A percentile compares a stretch with the other conserved stretches of the same genome.
Conservation (phyloP, 148 eudicot species). For the Chenopodium formosanum region DNA sequence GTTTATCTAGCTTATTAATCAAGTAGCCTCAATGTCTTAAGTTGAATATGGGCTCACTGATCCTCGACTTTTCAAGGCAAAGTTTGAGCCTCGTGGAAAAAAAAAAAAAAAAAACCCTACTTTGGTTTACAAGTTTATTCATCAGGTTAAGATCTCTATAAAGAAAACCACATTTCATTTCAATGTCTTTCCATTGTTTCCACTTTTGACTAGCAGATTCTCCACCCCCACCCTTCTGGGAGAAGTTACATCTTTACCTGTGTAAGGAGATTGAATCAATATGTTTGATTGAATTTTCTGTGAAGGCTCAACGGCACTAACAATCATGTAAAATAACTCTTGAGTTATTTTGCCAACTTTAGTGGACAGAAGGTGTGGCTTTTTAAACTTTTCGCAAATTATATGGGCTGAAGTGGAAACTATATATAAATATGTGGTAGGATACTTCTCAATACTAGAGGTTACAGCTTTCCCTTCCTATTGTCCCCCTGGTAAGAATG, state of each 20-base stretch:
- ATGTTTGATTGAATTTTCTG: background rate
- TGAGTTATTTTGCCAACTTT: background rate
- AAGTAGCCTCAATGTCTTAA: background rate
- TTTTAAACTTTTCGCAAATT: background rate
- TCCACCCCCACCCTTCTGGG: background rate
- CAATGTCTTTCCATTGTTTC: background rate
- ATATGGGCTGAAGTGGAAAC: background rate
- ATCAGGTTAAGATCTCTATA: background rate
- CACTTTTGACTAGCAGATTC: background rate
- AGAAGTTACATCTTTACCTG: background rate
- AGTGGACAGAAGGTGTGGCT: background rate
- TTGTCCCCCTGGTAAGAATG: background rate
- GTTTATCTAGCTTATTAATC: background rate
- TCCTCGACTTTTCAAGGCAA: background rate
- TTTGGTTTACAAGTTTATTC: background rate
- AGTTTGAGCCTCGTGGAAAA: background rate
- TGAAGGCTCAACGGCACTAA: background rate
- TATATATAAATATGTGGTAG: background rate
- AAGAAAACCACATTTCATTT: background rate
- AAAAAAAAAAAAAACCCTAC: background rate
- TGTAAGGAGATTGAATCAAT: background rate
- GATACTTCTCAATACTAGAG: background rate
- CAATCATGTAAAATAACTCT: background rate
- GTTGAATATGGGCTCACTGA: background rate
- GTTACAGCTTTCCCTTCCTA: background rate